These are phyloP conservation scores for Backusella westeae DNA, from an alignment of 192 early-diverging fungal genomes.

Conservation along the genomic window DNA sequence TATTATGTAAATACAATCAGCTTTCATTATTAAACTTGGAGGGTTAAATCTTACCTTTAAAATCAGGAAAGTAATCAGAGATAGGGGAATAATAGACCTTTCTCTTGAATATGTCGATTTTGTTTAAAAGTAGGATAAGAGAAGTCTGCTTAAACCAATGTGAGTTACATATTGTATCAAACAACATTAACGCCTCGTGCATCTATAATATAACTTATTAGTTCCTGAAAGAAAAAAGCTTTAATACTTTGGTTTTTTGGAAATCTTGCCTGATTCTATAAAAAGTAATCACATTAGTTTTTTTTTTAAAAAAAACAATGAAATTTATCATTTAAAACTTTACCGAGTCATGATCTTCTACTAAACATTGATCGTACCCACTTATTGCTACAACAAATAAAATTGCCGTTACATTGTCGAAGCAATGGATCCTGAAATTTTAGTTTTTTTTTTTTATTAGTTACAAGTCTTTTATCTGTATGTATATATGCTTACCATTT, in stretches of 20 bases:
- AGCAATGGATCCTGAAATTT: slow-evolving; percentile 38
- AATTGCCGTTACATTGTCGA: slow-evolving; percentile 56
- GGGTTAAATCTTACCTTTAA: slow-evolving; percentile 37
- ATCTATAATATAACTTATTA: slow-evolving; percentile 32
- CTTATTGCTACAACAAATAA: slow-evolving; percentile 59
- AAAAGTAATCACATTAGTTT: neutral
- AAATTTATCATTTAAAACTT: slow-evolving; percentile 13
- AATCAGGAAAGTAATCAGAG: slow-evolving; percentile 53
- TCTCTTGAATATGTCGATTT: slow-evolving; percentile 57
- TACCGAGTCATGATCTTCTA: slow-evolving; percentile 50
- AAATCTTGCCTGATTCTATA: slow-evolving; percentile 27
- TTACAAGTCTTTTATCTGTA: no score
- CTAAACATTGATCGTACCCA: slow-evolving; percentile 58
- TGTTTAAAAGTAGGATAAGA: slow-evolving; percentile 62
- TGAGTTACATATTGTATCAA: slow-evolving; percentile 61
- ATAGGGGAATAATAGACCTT: slow-evolving; percentile 50
- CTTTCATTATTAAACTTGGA: no score
- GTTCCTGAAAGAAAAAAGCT: neutral
- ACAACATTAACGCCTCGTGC: slow-evolving; percentile 59
- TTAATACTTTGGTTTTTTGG: neutral
- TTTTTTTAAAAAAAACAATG: neutral
- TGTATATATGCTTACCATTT: no score
- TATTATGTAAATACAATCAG: neutral
- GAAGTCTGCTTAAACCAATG: slow-evolving; percentile 59
- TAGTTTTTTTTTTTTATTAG: neutral